Conservation (phyloP, 73 alveolate species). For the Diophrys sp. region DNA sequence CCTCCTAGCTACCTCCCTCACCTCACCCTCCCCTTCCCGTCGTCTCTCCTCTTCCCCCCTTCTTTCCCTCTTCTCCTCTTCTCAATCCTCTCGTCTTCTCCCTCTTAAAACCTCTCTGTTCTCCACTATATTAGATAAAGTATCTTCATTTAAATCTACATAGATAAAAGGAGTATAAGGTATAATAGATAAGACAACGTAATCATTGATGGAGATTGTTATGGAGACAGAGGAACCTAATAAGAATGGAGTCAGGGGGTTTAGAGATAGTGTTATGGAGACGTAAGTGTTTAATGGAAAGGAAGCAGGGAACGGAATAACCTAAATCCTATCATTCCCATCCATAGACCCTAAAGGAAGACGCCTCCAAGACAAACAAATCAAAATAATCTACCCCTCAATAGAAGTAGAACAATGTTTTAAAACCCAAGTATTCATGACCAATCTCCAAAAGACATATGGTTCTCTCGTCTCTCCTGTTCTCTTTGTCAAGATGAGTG, state of each 20-base stretch:
- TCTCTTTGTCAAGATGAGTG: background rate
- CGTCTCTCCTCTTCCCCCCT: no score
- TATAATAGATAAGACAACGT: background rate
- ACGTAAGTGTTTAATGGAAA: background rate
- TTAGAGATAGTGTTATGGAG: background rate
- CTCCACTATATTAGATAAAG: no score
- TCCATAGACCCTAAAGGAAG: background rate
- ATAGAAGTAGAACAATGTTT: background rate
- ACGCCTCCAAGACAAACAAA: no score
- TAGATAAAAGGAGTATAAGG: background rate
- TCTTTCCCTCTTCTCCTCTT: no score
- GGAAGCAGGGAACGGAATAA: background rate
- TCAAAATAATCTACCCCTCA: background rate
- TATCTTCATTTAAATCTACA: background rate
- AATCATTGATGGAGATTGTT: background rate
- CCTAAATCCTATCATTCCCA: background rate
- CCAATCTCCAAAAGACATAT: background rate
- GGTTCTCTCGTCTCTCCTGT: background rate
- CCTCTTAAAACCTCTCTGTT: no score
- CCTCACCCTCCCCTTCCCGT: no score
- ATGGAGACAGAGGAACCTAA: background rate
- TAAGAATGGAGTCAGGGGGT: background rate
- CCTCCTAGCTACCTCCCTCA: no score
- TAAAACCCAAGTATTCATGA: background rate
- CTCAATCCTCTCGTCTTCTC: no score